These are phyloP conservation scores for Tuber indicum DNA, from an alignment of 495 filamentous ascomycete species.

Conservation along the genomic window DNA sequence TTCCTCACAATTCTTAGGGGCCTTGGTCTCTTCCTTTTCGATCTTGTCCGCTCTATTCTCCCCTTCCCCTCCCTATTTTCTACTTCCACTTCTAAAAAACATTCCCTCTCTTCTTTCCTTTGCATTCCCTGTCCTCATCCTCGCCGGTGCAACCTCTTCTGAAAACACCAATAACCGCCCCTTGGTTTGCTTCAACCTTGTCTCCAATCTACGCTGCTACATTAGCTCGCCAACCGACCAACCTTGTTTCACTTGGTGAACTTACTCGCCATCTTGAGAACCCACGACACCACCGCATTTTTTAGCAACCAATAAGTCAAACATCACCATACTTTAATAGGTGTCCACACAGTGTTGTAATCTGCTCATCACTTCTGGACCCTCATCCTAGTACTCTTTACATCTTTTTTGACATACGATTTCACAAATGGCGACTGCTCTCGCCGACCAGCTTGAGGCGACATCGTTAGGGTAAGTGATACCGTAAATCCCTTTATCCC, in stretches of 20 bases:
- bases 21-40: conserved; percentile 16
- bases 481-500: conserved; percentile 1
- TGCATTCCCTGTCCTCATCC: conserved; percentile 19
- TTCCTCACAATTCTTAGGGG: conserved; percentile 17
- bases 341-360: conserved; percentile 27
- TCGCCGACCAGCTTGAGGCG: conserved; percentile 64
- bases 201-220: conserved; percentile 13
- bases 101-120: conserved; percentile 16
- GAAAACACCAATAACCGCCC: conserved; percentile 10
- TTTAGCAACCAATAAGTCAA: conserved; percentile 4
- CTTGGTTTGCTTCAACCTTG: conserved; percentile 17
- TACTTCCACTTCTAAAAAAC: conserved; percentile 21
- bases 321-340: conserved; percentile 15
- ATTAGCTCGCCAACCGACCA: conserved; percentile 13
- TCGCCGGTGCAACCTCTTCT: not conserved
- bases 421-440: conserved; percentile 51
- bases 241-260: conserved; percentile 11
- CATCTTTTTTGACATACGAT: conserved; percentile 10
- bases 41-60: conserved; percentile 18
- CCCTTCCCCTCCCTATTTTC: conserved; percentile 11
- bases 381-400: conserved; percentile 14
- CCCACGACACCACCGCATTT: conserved; percentile 14
- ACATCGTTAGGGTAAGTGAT: conserved; percentile 61
- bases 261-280: conserved; percentile 10
- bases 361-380: conserved; percentile 32